Base-by-base conservation (phyloP, 805 yeast species). In the Komagataella populi region DNA sequence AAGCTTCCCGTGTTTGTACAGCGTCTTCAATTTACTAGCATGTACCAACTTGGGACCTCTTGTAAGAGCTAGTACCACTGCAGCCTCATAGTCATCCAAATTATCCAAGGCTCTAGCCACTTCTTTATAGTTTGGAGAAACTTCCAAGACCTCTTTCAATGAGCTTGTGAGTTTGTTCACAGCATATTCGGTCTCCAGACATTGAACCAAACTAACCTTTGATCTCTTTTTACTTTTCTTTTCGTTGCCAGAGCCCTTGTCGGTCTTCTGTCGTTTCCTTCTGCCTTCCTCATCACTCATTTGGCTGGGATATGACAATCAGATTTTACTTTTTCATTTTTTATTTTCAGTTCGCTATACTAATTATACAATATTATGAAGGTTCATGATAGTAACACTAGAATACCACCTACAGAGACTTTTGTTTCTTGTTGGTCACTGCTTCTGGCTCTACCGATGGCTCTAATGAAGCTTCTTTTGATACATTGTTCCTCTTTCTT, bases 21-120 rank as follows among this genome's bases (percentile, higher is more conserved):
- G 63, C 1, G 81, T 65, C 60, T 82, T 81, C 54, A 87, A 63
- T 54, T 71, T 71, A 0, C 86, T 70, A 0, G 87, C 87, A 18
- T 87, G 62, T 50, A 73, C 73, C 22, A 87, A 59, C 51, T 83
- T 75, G 47, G 76, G 74, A 55, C 71, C 75, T 52, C 81, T 72
- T 8, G 75, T 63, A 47, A 84, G 60, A 4, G 82, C 39, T 10
- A 30, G 39, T 14, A 30, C 39, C 39, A 30, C 39, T 10, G 39
- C 39, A 30, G 39, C 39, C 39, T 30, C 39, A 14, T 30, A 30
- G 5, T 30, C 39, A 30, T 14, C 39, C n/a, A 30, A 30, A 30
- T 30, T 30, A 10, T 30, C 39, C 39, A 30, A 30, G 10, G 39
- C 39, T 30, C 14, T 30, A 14, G 39, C 39, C 39, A 30, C 39